Evolutionary conservation across 2,329 filamentous ascomycete genomes (phyloP).

Genomic region (Pyricularia grisea): DNA sequence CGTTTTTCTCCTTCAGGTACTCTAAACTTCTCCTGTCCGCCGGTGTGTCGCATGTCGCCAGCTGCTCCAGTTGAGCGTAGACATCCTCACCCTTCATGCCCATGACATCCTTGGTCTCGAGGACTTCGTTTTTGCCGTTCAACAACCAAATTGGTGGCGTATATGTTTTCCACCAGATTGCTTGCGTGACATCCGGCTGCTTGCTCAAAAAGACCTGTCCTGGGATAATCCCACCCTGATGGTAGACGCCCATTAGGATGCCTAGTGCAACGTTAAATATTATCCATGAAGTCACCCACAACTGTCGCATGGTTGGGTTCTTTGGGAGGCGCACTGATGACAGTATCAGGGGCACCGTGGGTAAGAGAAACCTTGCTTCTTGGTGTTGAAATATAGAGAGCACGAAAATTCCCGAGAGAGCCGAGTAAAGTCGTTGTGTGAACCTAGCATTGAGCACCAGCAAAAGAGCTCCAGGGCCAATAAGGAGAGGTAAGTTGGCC

Average conservation of each 20-base stretch:
- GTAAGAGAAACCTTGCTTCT: slow-evolving; percentile 69
- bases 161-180: slow-evolving; percentile 82
- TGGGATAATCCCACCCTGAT: slow-evolving; percentile 71
- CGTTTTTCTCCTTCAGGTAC: slow-evolving; percentile 50
- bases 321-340: slow-evolving; percentile 62
- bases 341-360: slow-evolving; percentile 66
- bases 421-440: slow-evolving; percentile 60
- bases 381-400: slow-evolving; percentile 71
- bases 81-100: slow-evolving; percentile 54
- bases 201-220: slow-evolving; percentile 66
- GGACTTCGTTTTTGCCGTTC: slow-evolving; percentile 62
- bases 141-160: slow-evolving; percentile 73
- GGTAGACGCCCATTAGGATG: slow-evolving; percentile 69
- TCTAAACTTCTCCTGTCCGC: slow-evolving; percentile 45
- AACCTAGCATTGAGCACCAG: slow-evolving; percentile 48
- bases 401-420: slow-evolving; percentile 59
- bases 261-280: slow-evolving; percentile 61
- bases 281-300: slow-evolving; percentile 56
- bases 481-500: slow-evolving; percentile 60
- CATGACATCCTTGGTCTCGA: slow-evolving; percentile 67
- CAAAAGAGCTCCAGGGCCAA: slow-evolving; percentile 59
- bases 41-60: slow-evolving; percentile 54
- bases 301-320: slow-evolving; percentile 34
- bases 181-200: slow-evolving; percentile 58
- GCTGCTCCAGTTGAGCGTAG: slow-evolving; percentile 44